Base-by-base conservation (phyloP, 2,329 filamentous ascomycete species). In the Epichloe typhina region DNA sequence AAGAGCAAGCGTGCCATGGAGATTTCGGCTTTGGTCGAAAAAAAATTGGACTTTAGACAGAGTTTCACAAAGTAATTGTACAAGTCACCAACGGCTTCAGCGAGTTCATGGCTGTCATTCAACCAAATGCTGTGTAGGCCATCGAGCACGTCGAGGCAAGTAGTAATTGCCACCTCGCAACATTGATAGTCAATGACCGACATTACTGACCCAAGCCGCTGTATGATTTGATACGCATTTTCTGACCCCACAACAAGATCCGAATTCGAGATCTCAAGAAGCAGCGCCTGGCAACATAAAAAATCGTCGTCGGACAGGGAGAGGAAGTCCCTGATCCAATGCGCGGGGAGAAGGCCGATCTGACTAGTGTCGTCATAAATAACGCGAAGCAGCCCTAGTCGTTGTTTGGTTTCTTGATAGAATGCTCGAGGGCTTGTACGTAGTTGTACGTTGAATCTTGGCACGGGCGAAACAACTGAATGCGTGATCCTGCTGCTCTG, bases 1-100 rank as follows among this genome's bases (percentile, higher is more conserved):
- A 89, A 76, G 0, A 97, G 71, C 13, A 98, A 71, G 21, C 71
- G 69, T 3, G 83, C 78, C 53, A 96, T 72, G 1, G 75, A 72
- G 49, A 82, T 79, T 55, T 90, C 83, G 1, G 84, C 78, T 51
- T 72, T 75, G 2, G 82, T 69, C 0, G 91, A 94, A 46, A 88
- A 46, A 88, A 85, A 75, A 43, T 82, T 82, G 43, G 78, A 83
- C 5, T 77, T 74, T 26, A 95, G 68, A 33, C 82, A 78, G 17
- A 74, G 74, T 50, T 79, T 78, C 45, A 89, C 76, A 56, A 93
- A 84, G 70, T 88, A 88, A 43, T 77, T 69, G 64, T 97, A 97
- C 19, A 96, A 69, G 53, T 94, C 84, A 19, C 81, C 77, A 3
- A 84, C 86, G 40, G 77, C 73, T 3, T 79, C 76, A n/a, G 75